Evolutionary conservation across 805 yeast genomes (phyloP).

Genomic region (Metschnikowia amazonensis): DNA sequence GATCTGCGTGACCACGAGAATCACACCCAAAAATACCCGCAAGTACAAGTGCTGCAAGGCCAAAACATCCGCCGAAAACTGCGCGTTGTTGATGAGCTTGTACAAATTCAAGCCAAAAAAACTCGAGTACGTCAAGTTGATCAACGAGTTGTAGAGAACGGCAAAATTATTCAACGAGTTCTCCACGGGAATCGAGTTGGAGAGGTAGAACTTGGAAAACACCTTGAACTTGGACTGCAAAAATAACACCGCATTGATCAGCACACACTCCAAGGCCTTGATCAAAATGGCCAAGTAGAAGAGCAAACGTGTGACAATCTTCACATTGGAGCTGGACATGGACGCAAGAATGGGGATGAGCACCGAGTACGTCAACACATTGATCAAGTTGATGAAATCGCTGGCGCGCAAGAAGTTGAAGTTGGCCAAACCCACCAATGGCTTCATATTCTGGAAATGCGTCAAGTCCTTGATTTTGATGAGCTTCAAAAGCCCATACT

Average conservation of each 20-base stretch:
- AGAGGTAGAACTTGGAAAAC: slow-evolving; percentile 62
- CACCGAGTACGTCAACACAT: slow-evolving; percentile 40
- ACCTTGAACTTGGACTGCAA: slow-evolving; percentile 58
- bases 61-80: slow-evolving; percentile 5
- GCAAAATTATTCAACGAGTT: slow-evolving; percentile 75
- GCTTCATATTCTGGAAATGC: slow-evolving; percentile 38
- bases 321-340: slow-evolving; percentile 23
- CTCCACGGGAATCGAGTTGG: slow-evolving; percentile 59
- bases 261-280: slow-evolving; percentile 48
- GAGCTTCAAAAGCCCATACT: slow-evolving; percentile 33
- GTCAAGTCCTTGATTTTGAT: slow-evolving; percentile 48
- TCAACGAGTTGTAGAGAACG: slow-evolving; percentile 50
- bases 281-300: slow-evolving; percentile 42
- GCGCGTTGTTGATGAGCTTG: slow-evolving; percentile 18
- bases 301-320: slow-evolving; percentile 18
- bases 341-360: slow-evolving; percentile 39
- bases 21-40: slow-evolving; percentile 54
- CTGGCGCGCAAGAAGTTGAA: slow-evolving; percentile 62
- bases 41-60: slow-evolving; percentile 42
- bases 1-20: slow-evolving; percentile 55
- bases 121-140: slow-evolving; percentile 52
- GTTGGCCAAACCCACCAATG: slow-evolving; percentile 60
- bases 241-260: slow-evolving; percentile 49
- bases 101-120: slow-evolving; percentile 41
- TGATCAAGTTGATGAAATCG: slow-evolving; percentile 50